These are phyloP conservation scores for Leccinum arenicola DNA, from an alignment of 768 basidiomycete species.

Conservation along the genomic window DNA sequence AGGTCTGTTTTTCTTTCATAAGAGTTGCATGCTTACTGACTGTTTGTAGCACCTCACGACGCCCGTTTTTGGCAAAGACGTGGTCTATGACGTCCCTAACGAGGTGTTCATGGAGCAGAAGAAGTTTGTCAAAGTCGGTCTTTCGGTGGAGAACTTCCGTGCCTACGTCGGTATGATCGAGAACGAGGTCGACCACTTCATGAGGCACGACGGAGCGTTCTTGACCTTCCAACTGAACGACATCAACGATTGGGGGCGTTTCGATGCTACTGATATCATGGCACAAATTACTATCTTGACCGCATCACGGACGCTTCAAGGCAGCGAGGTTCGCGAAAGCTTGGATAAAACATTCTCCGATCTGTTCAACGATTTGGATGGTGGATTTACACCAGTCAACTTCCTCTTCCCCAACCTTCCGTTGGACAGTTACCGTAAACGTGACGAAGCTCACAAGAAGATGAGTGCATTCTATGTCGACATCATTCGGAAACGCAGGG, in stretches of 20 bases:
- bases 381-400: conserved; percentile 94
- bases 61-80: conserved; percentile 95
- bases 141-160: conserved; percentile 88
- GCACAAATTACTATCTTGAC: conserved; percentile 94
- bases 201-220: conserved; percentile 66
- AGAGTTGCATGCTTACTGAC: not conserved
- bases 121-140: conserved; percentile 94
- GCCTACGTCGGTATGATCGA: conserved; percentile 81
- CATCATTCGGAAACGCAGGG: conserved; percentile 75
- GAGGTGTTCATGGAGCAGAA: conserved; percentile 99
- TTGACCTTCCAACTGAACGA: conserved; percentile 57
- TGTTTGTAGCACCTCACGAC: conserved; percentile 75
- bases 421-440: conserved; percentile 81
- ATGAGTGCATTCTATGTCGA: conserved; percentile 92
- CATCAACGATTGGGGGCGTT: conserved; percentile 73
- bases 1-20: conserved; percentile 42
- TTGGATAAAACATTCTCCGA: conserved; percentile 85
- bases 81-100: conserved; percentile 97
- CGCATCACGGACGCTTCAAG: conserved; percentile 91
- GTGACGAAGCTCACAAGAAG: conserved; percentile 87
- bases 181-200: conserved; percentile 69
- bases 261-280: conserved; percentile 70
- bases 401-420: conserved; percentile 95
- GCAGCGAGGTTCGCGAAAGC: conserved; percentile 76
- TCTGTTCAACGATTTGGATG: conserved; percentile 85